A percentile compares a stretch with the other conserved stretches of the same genome.
phyloP scores from a whole-genome alignment of 208 protist species.

The Polymyxa betae region DNA sequence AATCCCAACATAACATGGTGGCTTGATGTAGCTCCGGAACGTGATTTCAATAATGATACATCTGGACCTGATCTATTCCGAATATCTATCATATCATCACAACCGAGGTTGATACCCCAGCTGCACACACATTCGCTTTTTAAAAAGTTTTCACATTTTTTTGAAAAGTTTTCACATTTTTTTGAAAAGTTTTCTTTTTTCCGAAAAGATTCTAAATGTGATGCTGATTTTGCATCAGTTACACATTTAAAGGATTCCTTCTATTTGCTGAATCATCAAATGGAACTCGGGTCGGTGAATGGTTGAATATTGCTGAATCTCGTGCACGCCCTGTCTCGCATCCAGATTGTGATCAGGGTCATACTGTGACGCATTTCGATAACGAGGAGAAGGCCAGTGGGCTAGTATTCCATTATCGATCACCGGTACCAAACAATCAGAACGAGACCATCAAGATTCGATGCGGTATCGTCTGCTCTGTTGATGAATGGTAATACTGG shows the following conservation, averaged over 20 bases:
- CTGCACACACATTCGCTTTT: no score
- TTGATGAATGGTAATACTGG: slow-evolving; percentile 14
- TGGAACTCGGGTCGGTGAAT: background rate
- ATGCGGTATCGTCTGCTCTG: background rate
- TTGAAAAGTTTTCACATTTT: no score
- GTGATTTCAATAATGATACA: no score
- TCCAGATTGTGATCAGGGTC: background rate
- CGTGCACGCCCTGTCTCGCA: background rate
- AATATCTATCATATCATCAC: no score
- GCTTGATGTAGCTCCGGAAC: no score
- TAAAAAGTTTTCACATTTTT: no score
- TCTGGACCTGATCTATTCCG: no score
- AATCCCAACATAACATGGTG: no score
- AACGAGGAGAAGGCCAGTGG: background rate
- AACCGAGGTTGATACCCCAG: no score
- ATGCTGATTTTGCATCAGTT: no score
- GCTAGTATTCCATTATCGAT: background rate
- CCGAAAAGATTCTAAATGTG: no score
- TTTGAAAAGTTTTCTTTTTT: no score
- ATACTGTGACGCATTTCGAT: background rate
- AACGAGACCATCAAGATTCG: background rate
- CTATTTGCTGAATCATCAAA: background rate
- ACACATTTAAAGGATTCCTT: slow-evolving; percentile 1
- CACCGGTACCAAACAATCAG: background rate
- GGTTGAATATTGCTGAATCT: background rate